phyloP scores from a whole-genome alignment of 352 stramenopile genomes.

The Achlya hypogyna region DNA sequence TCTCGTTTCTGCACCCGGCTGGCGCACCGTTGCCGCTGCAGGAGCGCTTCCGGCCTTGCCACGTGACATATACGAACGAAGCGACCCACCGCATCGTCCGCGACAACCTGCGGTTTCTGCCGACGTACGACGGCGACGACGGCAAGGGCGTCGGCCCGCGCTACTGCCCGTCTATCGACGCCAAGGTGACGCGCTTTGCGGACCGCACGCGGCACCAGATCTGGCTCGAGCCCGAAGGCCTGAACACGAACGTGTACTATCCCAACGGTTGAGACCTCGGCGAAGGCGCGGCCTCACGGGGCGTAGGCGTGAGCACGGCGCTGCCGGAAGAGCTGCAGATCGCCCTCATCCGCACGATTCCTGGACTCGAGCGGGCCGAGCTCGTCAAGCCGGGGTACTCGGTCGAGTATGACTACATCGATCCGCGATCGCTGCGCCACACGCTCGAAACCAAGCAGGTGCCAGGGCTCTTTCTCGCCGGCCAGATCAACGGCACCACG shows the following conservation, averaged over 20 bases:
- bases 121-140: slow-evolving; percentile 85
- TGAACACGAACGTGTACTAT: slow-evolving; percentile 96
- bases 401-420: slow-evolving; percentile 99
- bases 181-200: slow-evolving; percentile 86
- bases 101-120: slow-evolving; percentile 90
- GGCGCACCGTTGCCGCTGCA: slow-evolving; percentile 52
- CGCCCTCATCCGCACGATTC: slow-evolving; percentile 91
- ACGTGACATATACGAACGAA: slow-evolving; percentile 95
- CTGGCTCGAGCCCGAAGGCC: slow-evolving; percentile 97
- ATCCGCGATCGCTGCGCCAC: slow-evolving; percentile 88
- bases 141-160: slow-evolving; percentile 56
- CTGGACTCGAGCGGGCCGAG: slow-evolving; percentile 92
- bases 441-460: slow-evolving; percentile 95
- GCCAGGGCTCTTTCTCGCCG: slow-evolving; percentile 89
- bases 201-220: slow-evolving; percentile 79
- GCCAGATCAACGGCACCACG: slow-evolving; percentile 99
- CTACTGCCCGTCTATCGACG: slow-evolving; percentile 98
- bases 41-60: slow-evolving; percentile 86
- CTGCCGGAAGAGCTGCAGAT: slow-evolving; percentile 93
- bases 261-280: slow-evolving; percentile 77
- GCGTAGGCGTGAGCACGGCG: slow-evolving; percentile 40
- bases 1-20: slow-evolving; percentile 94
- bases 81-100: slow-evolving; percentile 91
- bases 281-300: not conserved
- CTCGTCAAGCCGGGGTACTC: slow-evolving; percentile 96